These are phyloP conservation scores for Tetrapisispora pingtungensis DNA, from an alignment of 805 yeast species.

Conservation along the genomic window DNA sequence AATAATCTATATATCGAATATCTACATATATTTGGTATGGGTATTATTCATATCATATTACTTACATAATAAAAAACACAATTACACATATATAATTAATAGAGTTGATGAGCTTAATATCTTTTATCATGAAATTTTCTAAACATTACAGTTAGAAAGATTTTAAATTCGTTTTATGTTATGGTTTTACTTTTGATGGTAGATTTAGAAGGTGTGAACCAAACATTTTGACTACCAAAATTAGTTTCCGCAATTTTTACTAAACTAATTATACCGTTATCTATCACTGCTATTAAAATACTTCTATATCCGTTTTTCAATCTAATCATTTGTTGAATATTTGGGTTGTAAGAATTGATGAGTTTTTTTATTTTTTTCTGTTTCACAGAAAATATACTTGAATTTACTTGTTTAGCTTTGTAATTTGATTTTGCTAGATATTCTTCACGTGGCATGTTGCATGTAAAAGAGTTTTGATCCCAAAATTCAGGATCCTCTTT, in stretches of 20 bases:
- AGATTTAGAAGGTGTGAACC: conserved; percentile 17
- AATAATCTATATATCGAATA: too few relatives aligned
- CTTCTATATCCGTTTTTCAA: conserved; percentile 45
- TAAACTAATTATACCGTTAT: conserved; percentile 65
- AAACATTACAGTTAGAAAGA: too few relatives aligned
- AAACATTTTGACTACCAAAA: conserved; percentile 33
- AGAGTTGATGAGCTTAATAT: too few relatives aligned
- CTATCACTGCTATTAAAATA: conserved; percentile 57
- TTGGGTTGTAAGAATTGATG: conserved; percentile 9
- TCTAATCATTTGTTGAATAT: conserved; percentile 29
- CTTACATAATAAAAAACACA: too few relatives aligned
- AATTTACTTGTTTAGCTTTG: conserved; percentile 4
- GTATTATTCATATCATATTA: too few relatives aligned
- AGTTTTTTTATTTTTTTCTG: conserved; percentile 9
- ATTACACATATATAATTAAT: too few relatives aligned
- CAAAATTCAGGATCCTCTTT: conserved; percentile 12
- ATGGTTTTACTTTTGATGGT: too few relatives aligned
- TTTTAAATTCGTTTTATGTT: too few relatives aligned
- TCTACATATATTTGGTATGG: too few relatives aligned
- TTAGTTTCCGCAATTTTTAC: conserved; percentile 42
- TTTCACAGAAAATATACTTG: conserved; percentile 1
- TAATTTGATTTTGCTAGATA: conserved; percentile 5
- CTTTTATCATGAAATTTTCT: too few relatives aligned
- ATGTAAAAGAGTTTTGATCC: conserved; percentile 16
- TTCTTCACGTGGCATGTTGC: conserved; percentile 8